Percentiles rank a stretch among this genome's conserved stretches.
Evolutionary conservation across 148 eudicot species (phyloP).

Genomic region (Hydrangea macrophylla): DNA sequence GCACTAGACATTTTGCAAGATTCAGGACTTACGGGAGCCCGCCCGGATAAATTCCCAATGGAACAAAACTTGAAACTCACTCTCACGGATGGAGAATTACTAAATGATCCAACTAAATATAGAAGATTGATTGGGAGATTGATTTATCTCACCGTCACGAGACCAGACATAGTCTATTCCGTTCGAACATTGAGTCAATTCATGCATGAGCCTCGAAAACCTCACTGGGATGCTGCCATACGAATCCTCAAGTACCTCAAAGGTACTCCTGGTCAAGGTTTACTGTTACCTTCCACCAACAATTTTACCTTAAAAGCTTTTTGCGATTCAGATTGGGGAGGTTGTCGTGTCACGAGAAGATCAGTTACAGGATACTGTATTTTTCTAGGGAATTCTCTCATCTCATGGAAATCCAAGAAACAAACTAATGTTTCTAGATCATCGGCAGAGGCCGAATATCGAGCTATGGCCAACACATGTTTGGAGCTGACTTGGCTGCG

Average conservation of each 20-base stretch:
- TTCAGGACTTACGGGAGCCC: too few species aligned
- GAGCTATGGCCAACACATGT: background rate
- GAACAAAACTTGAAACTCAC: too few species aligned
- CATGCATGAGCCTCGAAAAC: slow-evolving; percentile 3
- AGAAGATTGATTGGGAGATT: slow-evolving; percentile 10
- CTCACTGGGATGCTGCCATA: slow-evolving; percentile 10
- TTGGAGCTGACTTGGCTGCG: background rate
- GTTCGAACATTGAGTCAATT: slow-evolving; percentile 5
- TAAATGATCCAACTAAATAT: slow-evolving; percentile 11
- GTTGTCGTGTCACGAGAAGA: background rate
- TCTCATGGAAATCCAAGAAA: slow-evolving; percentile 8
- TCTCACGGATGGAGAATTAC: background rate
- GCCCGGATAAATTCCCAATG: too few species aligned
- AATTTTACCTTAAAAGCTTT: too few species aligned
- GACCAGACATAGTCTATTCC: slow-evolving; percentile 5
- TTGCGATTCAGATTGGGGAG: slow-evolving; percentile 12
- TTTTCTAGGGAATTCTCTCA: background rate
- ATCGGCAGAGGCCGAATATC: slow-evolving; percentile 1
- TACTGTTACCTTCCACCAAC: too few species aligned
- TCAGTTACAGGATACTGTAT: background rate
- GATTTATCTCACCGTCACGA: background rate
- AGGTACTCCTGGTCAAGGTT: too few species aligned
- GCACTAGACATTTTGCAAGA: too few species aligned
- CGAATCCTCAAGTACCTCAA: background rate
- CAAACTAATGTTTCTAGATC: background rate